A percentile compares a stretch with the other conserved stretches of the same genome.
These are phyloP conservation scores for Pestalotiopsis sp. DNA, from an alignment of 2,329 filamentous ascomycete genomes.

Conservation along the genomic window DNA sequence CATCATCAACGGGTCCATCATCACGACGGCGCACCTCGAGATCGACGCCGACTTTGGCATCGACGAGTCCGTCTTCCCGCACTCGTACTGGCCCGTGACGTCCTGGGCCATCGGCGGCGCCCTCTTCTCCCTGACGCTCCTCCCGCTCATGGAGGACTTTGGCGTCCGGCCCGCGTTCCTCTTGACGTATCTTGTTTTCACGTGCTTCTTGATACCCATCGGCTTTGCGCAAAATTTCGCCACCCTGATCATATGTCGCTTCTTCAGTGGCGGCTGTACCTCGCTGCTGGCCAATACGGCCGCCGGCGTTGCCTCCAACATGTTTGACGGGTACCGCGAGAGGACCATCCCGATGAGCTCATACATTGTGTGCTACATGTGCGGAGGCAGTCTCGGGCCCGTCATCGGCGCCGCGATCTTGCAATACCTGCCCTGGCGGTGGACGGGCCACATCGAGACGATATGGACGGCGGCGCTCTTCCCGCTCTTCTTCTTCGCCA, in stretches of 20 bases:
- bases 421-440: conserved; percentile 32
- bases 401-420: conserved; percentile 30
- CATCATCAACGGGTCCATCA: conserved; percentile 37
- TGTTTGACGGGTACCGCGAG: conserved; percentile 26
- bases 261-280: conserved; percentile 30
- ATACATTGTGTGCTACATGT: conserved; percentile 22
- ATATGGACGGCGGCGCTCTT: conserved; percentile 45
- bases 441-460: conserved; percentile 35
- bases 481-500: conserved; percentile 28
- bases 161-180: conserved; percentile 29
- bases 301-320: conserved; percentile 26
- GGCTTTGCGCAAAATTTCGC: neutral
- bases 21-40: conserved; percentile 35
- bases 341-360: conserved; percentile 25
- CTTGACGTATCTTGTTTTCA: conserved; percentile 24
- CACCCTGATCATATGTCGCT: conserved; percentile 21
- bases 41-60: conserved; percentile 41
- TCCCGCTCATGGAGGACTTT: conserved; percentile 42
- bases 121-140: conserved; percentile 37
- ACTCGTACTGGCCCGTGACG: conserved; percentile 40
- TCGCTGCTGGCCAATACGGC: conserved; percentile 26
- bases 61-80: conserved; percentile 36
- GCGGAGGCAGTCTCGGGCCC: conserved; percentile 28
- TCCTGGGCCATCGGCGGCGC: conserved; percentile 40
- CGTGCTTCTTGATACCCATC: conserved; percentile 4